Evolutionary conservation across 2,329 filamentous ascomycete species (phyloP).

Genomic region (Zarea fungicola): DNA sequence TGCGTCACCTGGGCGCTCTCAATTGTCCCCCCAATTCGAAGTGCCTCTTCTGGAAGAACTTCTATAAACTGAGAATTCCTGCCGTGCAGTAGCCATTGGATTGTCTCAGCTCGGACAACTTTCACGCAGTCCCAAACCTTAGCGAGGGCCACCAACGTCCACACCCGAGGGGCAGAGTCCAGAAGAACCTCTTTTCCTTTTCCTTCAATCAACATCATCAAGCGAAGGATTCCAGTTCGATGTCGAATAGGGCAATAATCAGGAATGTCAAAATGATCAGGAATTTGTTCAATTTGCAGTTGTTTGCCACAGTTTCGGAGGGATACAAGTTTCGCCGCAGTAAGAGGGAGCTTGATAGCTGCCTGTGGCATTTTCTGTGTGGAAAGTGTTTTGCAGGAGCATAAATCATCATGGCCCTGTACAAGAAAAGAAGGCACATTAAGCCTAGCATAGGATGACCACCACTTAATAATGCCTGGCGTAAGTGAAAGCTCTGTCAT

Average conservation of each 20-base stretch:
- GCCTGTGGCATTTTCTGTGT: not conserved
- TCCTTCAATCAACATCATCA: conserved; percentile 56
- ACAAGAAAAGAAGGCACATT: conserved; percentile 25
- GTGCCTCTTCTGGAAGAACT: conserved; percentile 54
- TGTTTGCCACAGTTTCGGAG: not conserved
- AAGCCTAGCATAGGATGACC: conserved; percentile 32
- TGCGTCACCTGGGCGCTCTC: conserved; percentile 38
- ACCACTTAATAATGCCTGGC: conserved; percentile 51
- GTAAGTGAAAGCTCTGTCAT: conserved; percentile 56
- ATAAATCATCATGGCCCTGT: conserved; percentile 38
- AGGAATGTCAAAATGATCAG: conserved; percentile 32
- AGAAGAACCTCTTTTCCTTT: conserved; percentile 49
- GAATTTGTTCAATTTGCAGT: conserved; percentile 14
- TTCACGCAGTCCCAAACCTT: conserved; percentile 50
- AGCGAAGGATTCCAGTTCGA: conserved; percentile 55
- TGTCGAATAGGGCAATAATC: conserved; percentile 64
- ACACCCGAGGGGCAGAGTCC: conserved; percentile 61
- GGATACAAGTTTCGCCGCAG: not conserved
- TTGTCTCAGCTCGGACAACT: conserved; percentile 43
- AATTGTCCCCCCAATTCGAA: conserved; percentile 50
- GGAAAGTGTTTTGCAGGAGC: conserved; percentile 22
- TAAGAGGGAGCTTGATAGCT: not conserved
- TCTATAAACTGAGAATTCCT: conserved; percentile 57
- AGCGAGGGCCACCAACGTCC: conserved; percentile 60
- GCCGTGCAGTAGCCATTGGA: conserved; percentile 53